Evolutionary conservation across 1,139 yeast species (phyloP).

Genomic region (Suhomyces kunorum): DNA sequence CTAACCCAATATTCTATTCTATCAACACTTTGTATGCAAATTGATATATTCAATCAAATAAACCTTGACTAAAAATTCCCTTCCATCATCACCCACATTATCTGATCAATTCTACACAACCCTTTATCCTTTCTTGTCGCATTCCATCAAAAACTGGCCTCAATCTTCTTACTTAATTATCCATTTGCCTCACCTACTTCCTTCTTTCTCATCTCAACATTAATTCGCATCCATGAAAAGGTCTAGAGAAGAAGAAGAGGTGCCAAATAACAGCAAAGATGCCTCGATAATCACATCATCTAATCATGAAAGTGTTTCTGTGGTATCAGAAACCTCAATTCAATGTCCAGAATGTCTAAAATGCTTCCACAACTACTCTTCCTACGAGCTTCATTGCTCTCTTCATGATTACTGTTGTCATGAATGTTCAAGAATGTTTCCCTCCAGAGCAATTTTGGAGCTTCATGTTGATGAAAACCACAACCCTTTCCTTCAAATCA

Average conservation of each 20-base stretch:
- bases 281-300: not conserved
- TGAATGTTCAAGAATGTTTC: conserved; percentile 45
- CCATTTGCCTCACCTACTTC: not conserved
- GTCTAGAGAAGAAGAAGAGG: not conserved
- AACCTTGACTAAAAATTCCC: no score
- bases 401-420: conserved; percentile 30
- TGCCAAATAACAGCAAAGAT: not conserved
- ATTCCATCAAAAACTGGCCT: no score
- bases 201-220: not conserved
- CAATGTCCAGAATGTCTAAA: conserved; percentile 7
- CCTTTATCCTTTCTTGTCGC: no score
- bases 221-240: not conserved
- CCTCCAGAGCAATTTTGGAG: conserved; percentile 38
- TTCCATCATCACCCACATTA: no score
- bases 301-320: not conserved
- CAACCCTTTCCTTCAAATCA: conserved; percentile 46
- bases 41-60: no score
- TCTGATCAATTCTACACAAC: no score
- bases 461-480: conserved; percentile 57
- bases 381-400: conserved; percentile 12
- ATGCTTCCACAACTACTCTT: conserved; percentile 7
- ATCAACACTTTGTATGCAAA: no score
- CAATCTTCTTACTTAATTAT: no score
- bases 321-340: not conserved
- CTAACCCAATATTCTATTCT: no score